Base-by-base conservation (phyloP, 192 early-diverging fungal species). In the Backusella morwellensis region DNA sequence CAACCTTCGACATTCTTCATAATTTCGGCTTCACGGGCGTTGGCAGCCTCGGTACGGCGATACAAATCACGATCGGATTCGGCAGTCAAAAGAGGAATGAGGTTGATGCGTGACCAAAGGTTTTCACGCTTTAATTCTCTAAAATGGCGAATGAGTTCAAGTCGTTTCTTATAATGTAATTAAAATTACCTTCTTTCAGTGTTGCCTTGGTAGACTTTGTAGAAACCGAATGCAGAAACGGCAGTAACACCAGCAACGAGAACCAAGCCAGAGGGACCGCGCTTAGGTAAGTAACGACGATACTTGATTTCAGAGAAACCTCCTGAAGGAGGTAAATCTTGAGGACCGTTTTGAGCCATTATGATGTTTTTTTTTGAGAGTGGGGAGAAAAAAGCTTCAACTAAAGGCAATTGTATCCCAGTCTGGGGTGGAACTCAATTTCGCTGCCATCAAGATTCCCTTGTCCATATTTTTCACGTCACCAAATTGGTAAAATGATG, bases 101-200 rank as follows among this genome's bases (percentile, higher is more conserved):
- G 86, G 88, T 96, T 88, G 77, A 99, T 95, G 59, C 98, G 92
- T 68, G 92, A 83, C 98, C 98, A 99, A 14, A 91, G 87, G 76
- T 97, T 95, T 83, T 98, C 97, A 74, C 98, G 91, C 47, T 93
- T 89, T 32, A 97, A 85, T 78, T 99, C 97, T 66, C 97, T 95
- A 78, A 26, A 41, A 12, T 74, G 32, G 32, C 5, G 26, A 40
- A 7, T 50, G 5, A 26, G 9, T 21, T 26, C 6, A 34, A 35
- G 34, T 36, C 12, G 42, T 44, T 41, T 71, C 14, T n/a, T 32
- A 32, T 32, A 6, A 26, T 21, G 11, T 23, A 14, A 15, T 63
- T 23, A 29, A n/a, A 71, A 79, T 82, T 88, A 92, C 93, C 90
- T 87, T 80, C 88, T 82, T 82, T 95, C 92, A 21, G 84, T 75